Percentiles rank a stretch among this genome's conserved stretches.
These are phyloP conservation scores for Hysterangium stoloniferum DNA, from an alignment of 768 basidiomycete species.

Conservation along the genomic window DNA sequence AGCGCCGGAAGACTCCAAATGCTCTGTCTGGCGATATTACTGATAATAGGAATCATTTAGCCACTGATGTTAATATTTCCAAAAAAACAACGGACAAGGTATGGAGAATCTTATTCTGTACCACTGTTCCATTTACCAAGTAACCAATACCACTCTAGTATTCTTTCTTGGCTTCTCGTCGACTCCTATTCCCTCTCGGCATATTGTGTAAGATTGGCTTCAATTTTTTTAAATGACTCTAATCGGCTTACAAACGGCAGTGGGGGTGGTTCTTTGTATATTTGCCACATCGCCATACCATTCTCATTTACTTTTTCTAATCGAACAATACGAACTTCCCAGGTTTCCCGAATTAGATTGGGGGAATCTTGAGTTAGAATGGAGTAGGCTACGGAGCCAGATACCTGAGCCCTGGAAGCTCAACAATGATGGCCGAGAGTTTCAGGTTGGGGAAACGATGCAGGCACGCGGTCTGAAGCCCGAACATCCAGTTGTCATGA, in stretches of 20 bases:
- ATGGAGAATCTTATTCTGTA: neutral
- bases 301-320: conserved; percentile 50
- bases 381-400: conserved; percentile 54
- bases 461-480: conserved; percentile 58
- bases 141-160: neutral
- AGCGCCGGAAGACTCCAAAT: neutral
- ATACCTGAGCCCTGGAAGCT: conserved; percentile 82
- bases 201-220: conserved; percentile 41
- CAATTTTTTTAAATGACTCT: neutral
- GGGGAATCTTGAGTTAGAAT: conserved; percentile 62
- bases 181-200: conserved; percentile 68
- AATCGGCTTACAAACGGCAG: neutral
- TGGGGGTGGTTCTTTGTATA: conserved; percentile 2
- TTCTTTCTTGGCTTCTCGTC: conserved; percentile 19
- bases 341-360: conserved; percentile 58
- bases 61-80: too few relatives aligned
- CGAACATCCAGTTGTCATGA: conserved; percentile 72
- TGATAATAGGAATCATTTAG: neutral
- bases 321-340: conserved; percentile 60
- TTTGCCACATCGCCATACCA: conserved; percentile 5
- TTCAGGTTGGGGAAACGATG: conserved; percentile 65
- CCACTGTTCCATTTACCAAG: neutral
- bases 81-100: neutral
- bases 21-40: neutral
- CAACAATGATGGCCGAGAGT: conserved; percentile 73